phyloP scores from a whole-genome alignment of 305 asterid genomes.

The Solanum aculeatissimum region DNA sequence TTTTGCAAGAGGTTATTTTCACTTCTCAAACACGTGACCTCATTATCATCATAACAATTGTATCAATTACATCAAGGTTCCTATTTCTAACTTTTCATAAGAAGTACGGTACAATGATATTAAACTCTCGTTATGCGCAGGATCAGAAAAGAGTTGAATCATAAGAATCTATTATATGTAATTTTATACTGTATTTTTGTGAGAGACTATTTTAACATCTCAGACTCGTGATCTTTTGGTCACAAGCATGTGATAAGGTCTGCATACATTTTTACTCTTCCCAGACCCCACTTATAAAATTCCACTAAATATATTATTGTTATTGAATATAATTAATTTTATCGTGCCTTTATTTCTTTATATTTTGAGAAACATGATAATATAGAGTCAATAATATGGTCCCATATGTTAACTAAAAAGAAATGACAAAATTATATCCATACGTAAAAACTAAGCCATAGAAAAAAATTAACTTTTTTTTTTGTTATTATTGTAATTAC shows the following conservation, averaged over 20 bases:
- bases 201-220: too few species aligned
- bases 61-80: neutral
- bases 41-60: rapidly evolving
- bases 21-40: rapidly evolving
- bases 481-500: neutral
- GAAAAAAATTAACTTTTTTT: neutral
- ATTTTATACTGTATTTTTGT: too few species aligned
- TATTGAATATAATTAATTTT: too few species aligned
- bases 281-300: too few species aligned
- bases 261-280: too few species aligned
- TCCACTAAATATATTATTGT: too few species aligned
- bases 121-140: too few species aligned
- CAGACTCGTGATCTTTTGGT: too few species aligned
- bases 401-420: neutral
- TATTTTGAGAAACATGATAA: neutral
- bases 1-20: neutral
- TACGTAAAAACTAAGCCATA: neutral
- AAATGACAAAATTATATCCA: neutral
- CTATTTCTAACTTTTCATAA: neutral
- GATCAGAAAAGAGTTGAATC: too few species aligned
- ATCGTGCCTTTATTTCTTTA: neutral
- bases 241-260: too few species aligned
- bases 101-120: too few species aligned
- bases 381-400: neutral
- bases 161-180: too few species aligned